These are phyloP conservation scores for Cladobotryum protrusum DNA, from an alignment of 2,329 filamentous ascomycete species.

Conservation along the genomic window DNA sequence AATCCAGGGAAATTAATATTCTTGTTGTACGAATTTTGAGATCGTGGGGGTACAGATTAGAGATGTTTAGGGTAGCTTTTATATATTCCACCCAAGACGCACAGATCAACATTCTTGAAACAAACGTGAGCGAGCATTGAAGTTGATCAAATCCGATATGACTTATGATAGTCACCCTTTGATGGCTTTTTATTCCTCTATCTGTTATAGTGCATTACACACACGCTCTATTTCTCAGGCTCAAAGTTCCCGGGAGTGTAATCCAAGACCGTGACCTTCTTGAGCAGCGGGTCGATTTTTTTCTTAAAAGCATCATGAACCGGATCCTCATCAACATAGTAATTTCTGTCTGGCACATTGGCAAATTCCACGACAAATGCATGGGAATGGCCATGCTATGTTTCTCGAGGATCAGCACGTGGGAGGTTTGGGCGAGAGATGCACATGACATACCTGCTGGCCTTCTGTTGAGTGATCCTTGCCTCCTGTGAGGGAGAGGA, in stretches of 20 bases:
- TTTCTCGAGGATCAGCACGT: neutral
- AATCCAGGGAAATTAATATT: too few relatives aligned
- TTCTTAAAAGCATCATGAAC: neutral
- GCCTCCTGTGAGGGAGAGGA: neutral
- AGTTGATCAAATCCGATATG: too few relatives aligned
- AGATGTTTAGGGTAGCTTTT: too few relatives aligned
- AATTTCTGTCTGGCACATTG: neutral
- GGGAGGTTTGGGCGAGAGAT: neutral
- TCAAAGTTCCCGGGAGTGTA: neutral
- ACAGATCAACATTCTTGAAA: too few relatives aligned
- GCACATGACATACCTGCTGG: neutral
- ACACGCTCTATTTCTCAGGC: neutral
- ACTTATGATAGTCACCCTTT: too few relatives aligned
- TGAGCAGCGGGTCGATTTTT: neutral
- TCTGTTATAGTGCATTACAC: too few relatives aligned
- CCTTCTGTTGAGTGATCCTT: neutral
- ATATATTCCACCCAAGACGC: too few relatives aligned
- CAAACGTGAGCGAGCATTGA: too few relatives aligned
- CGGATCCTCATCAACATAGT: neutral
- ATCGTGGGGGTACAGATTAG: too few relatives aligned
- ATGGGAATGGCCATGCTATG: neutral
- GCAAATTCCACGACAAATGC: neutral
- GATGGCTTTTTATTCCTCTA: too few relatives aligned
- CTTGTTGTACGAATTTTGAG: too few relatives aligned
- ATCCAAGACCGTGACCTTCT: neutral